Conservation (phyloP, 768 basidiomycete genomes). For the Cystofilobasidium ferigula region DNA sequence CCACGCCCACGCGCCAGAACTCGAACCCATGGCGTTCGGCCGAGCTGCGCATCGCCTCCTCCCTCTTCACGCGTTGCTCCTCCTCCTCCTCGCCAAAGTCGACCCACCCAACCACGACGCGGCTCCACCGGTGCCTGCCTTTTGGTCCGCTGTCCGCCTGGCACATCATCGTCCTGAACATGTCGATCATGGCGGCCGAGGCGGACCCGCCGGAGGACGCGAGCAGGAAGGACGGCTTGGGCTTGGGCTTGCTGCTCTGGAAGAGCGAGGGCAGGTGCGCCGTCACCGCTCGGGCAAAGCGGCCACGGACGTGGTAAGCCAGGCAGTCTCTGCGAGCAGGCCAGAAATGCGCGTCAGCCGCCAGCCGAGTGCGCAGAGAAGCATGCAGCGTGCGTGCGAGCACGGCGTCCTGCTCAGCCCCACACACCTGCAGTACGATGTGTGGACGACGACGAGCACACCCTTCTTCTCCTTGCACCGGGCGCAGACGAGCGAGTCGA, state of each 20-base stretch:
- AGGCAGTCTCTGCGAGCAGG: background rate
- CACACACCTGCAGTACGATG: slow-evolving; percentile 23
- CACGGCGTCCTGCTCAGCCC: background rate
- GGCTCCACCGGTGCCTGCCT: slow-evolving; percentile 20
- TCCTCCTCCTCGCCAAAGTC: slow-evolving; percentile 13
- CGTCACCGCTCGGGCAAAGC: background rate
- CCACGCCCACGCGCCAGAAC: slow-evolving; percentile 10
- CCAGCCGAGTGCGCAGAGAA: background rate
- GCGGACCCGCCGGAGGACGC: slow-evolving; percentile 21
- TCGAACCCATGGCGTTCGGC: slow-evolving; percentile 15
- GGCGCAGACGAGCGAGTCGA: slow-evolving; percentile 22
- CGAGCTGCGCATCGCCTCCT: background rate
- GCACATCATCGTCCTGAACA: slow-evolving; percentile 16
- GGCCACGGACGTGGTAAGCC: background rate
- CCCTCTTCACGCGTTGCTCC: background rate
- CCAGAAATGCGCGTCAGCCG: background rate
- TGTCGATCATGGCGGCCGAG: slow-evolving; percentile 18
- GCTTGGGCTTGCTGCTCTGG: background rate
- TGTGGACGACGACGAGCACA: slow-evolving; percentile 16
- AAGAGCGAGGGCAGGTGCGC: background rate
- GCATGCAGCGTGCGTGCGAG: slow-evolving; percentile 5
- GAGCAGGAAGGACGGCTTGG: slow-evolving; percentile 18
- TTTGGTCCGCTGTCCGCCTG: background rate
- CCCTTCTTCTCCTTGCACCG: slow-evolving; percentile 24
- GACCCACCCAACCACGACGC: slow-evolving; percentile 24